phyloP scores from a whole-genome alignment of 2,329 filamentous ascomycete genomes.

The Cladosporium halotolerans region DNA sequence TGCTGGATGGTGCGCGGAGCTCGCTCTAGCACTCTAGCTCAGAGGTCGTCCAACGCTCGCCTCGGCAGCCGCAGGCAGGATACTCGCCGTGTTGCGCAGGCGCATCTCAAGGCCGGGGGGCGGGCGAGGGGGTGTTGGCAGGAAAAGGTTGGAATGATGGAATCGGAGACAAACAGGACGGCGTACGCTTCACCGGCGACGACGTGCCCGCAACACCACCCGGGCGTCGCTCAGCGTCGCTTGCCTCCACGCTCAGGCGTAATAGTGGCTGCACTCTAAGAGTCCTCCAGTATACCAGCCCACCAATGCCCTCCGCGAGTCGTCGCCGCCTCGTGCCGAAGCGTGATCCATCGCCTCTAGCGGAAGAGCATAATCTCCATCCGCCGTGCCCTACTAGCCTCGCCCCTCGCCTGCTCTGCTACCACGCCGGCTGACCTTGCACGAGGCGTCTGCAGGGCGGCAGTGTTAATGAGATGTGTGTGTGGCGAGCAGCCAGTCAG shows the following conservation, averaged over 20 bases:
- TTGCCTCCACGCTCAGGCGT: not conserved
- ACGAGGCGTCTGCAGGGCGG: constrained; percentile 2
- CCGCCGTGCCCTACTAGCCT: not conserved
- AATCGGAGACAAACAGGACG: too few species aligned
- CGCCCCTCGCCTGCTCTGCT: not conserved
- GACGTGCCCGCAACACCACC: too few species aligned
- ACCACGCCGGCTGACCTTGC: not conserved
- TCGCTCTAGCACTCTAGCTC: not conserved
- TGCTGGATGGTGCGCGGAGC: constrained; percentile 1
- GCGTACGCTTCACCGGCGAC: too few species aligned
- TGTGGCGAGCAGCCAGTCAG: too few species aligned
- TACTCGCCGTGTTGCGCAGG: not conserved
- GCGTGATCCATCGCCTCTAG: constrained; percentile 9
- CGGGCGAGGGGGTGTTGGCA: too few species aligned
- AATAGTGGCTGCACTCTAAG: not conserved
- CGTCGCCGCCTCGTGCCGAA: constrained; percentile 5
- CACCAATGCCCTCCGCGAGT: constrained; percentile 4
- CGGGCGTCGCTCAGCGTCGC: not conserved
- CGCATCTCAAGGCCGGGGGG: not conserved
- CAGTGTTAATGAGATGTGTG: too few species aligned
- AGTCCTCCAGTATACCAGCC: not conserved
- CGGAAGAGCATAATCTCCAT: constrained; percentile 5
- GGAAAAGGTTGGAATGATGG: too few species aligned
- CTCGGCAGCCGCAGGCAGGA: not conserved
- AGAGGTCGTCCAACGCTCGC: constrained; percentile 2